Evolutionary conservation across 768 basidiomycete genomes (phyloP).

Genomic region (Rickenella mellea): DNA sequence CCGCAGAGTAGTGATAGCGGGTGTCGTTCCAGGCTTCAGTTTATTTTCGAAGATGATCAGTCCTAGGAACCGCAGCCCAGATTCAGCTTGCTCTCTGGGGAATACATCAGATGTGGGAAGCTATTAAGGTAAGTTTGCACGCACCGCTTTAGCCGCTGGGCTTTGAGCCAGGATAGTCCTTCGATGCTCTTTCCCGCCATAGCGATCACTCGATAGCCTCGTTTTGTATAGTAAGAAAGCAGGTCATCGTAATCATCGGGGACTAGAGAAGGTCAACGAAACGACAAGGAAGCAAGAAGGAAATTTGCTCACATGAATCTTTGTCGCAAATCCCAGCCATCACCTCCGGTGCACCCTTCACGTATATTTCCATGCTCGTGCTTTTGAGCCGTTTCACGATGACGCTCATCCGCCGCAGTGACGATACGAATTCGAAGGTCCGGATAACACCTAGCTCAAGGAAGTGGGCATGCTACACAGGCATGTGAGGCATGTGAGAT

Average conservation of each 20-base stretch:
- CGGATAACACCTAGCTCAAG: conserved; percentile 93
- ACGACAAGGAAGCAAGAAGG: conserved; percentile 1
- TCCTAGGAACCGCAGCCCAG: conserved; percentile 81
- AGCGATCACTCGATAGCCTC: conserved; percentile 96
- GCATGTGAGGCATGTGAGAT: no score
- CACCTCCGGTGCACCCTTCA: conserved; percentile 98
- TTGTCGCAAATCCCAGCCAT: conserved; percentile 93
- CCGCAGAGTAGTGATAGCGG: conserved; percentile 82
- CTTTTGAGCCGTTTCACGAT: conserved; percentile 94
- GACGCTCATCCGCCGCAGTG: conserved; percentile 92
- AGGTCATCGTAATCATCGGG: conserved; percentile 95
- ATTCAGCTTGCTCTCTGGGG: conserved; percentile 87
- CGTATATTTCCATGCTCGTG: conserved; percentile 93
- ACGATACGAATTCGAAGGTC: conserved; percentile 93
- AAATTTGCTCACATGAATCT: conserved; percentile 63
- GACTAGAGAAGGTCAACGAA: conserved; percentile 38
- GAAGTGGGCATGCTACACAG: conserved; percentile 82
- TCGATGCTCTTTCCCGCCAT: conserved; percentile 95
- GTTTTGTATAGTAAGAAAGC: conserved; percentile 91
- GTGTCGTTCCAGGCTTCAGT: conserved; percentile 83
- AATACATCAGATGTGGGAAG: conserved; percentile 3
- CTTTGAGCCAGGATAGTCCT: conserved; percentile 91
- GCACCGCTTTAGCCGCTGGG: conserved; percentile 91
- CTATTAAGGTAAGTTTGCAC: conserved; percentile 11
- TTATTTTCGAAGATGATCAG: conserved; percentile 98